phyloP scores from a whole-genome alignment of 2,329 filamentous ascomycete species.

The Boeremia exigua region DNA sequence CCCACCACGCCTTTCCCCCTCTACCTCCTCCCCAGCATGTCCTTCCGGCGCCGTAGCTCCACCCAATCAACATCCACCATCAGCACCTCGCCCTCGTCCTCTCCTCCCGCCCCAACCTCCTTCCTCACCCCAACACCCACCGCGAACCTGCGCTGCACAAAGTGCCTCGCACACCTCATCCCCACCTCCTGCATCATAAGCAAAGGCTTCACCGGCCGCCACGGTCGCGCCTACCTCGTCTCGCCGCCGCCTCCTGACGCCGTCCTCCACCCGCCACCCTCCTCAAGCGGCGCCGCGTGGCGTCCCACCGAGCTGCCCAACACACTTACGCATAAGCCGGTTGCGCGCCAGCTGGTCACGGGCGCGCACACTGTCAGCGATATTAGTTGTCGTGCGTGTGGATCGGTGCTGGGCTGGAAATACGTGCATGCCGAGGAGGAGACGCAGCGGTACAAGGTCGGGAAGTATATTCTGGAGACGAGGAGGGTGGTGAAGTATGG shows the following conservation, averaged over 20 bases:
- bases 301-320: conserved; percentile 59
- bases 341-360: conserved; percentile 66
- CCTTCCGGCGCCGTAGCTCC: conserved; percentile 51
- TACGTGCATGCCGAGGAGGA: conserved; percentile 69
- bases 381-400: conserved; percentile 63
- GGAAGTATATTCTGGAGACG: conserved; percentile 71
- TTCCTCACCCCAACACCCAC: conserved; percentile 45
- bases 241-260: conserved; percentile 49
- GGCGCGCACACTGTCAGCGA: conserved; percentile 68
- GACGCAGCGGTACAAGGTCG: conserved; percentile 67
- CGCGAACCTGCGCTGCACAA: conserved; percentile 64
- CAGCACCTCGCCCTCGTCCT: conserved; percentile 22
- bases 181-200: conserved; percentile 65
- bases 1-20: conserved; percentile 51
- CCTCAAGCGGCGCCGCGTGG: conserved; percentile 4
- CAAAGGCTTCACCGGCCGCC: conserved; percentile 70
- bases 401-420: conserved; percentile 67
- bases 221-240: conserved; percentile 69
- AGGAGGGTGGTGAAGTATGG: conserved; percentile 57
- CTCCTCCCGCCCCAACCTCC: conserved; percentile 32
- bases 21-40: conserved; percentile 47
- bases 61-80: conserved; percentile 40
- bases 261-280: conserved; percentile 19
- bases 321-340: conserved; percentile 62
- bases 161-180: conserved; percentile 65